Evolutionary conservation across 164 flowering plant genomes (phyloP), one percentile per base, ranked within the genome.

Genomic region (Litsea cubeba): DNA sequence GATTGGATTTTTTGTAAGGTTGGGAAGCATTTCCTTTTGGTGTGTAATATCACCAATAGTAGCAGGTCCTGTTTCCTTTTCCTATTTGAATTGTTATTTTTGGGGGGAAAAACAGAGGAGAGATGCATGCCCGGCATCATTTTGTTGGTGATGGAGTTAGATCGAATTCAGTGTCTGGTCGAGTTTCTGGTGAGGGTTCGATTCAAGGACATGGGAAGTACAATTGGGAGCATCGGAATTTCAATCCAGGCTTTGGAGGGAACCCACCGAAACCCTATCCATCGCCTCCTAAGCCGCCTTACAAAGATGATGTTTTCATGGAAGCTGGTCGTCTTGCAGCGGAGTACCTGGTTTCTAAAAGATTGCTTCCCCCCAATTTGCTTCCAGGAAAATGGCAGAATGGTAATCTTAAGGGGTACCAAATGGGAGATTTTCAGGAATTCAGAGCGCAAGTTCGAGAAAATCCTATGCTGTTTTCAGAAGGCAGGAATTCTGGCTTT

Each of bases 281-380:
- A 51, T 77, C 76, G 2, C 81, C 69, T 68, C 74, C 74, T 7
- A 50, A 79, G 1, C 84, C 85, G 3, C 70, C 69, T 3, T 68
- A 24, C 12, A 62, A 54, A 23, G 85, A 82, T 65, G 97, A 95
- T 63, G 69, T 92, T 73, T 87, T 93, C 57, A 82, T 92, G 88
- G 98, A 95, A 81, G 99, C 99, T 0, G 99, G 99, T 63, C 81
- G 90, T 30, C 89, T 95, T 65, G 99, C 99, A 0, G 87, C 96
- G 1, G 97, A 93, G 70, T 95, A 92, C 79, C 84, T 95, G 84
- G 92, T 90, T 80, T 88, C 91, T 57, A 85, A 89, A 78, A 98
- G 99, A 0, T 20, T 88, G 74, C 74, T 95, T 67, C 85, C 95
- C 18, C 84, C 86, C 11, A 83, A 70, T 81, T 87, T 76, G 50